These are phyloP conservation scores for Viola odorata DNA, from an alignment of 345 rosid species.

Conservation along the genomic window DNA sequence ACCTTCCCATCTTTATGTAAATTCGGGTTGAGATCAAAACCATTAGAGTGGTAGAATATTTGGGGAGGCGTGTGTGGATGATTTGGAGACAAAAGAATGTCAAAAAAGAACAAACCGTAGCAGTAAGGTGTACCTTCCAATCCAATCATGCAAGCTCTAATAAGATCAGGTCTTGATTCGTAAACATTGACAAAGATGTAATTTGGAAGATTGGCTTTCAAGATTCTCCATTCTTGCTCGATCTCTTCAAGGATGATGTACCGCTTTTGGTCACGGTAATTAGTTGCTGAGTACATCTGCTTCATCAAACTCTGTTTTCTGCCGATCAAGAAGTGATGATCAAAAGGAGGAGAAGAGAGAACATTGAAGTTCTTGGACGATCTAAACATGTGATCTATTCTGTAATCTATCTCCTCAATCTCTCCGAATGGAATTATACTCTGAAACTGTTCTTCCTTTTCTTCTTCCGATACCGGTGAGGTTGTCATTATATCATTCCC, in stretches of 20 bases:
- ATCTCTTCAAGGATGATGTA: neutral
- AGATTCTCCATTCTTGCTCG: neutral
- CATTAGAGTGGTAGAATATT: neutral
- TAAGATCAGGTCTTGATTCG: constrained; percentile 4
- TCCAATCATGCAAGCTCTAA: constrained; percentile 9
- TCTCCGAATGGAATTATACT: no score
- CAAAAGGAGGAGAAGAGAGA: neutral
- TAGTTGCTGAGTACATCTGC: neutral
- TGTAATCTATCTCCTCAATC: constrained; percentile 18
- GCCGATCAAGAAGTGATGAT: constrained; percentile 1
- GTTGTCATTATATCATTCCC: no score
- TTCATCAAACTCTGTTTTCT: neutral
- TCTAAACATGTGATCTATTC: constrained; percentile 7
- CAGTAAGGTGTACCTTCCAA: constrained; percentile 16
- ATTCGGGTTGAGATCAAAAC: neutral
- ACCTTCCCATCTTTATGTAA: neutral
- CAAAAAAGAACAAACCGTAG: constrained; percentile 14
- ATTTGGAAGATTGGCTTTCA: constrained; percentile 7
- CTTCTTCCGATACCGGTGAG: no score
- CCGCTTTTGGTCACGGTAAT: neutral
- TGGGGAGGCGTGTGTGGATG: neutral
- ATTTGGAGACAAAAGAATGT: constrained; percentile 2
- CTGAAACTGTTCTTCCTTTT: no score
- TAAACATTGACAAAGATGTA: constrained; percentile 4
- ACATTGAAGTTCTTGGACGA: constrained; percentile 3